These are phyloP conservation scores for Vaccinium corymbosum DNA, from an alignment of 148 eudicot species.

Conservation along the genomic window DNA sequence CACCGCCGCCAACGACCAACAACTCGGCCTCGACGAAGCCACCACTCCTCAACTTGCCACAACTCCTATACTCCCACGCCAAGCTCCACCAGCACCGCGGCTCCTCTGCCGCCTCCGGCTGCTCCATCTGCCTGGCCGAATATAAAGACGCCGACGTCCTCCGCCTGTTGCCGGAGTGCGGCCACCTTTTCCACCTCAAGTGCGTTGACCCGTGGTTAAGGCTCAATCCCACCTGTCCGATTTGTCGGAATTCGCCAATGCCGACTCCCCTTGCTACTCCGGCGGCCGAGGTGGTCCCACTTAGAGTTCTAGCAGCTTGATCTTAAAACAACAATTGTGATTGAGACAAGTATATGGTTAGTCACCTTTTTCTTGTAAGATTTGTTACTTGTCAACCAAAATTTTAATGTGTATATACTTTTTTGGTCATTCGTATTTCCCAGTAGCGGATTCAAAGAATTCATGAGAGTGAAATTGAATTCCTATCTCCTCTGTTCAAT, in stretches of 20 bases:
- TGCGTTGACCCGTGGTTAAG: constrained; percentile 52
- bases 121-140: constrained; percentile 47
- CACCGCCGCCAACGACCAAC: neutral
- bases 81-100: constrained; percentile 5
- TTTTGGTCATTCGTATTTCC: no score
- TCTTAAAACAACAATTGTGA: no score
- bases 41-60: constrained; percentile 16
- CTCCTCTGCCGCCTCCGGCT: neutral
- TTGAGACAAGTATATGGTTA: no score
- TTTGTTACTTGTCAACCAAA: no score
- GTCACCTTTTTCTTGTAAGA: neutral
- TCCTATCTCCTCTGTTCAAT: neutral
- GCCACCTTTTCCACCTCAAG: constrained; percentile 41
- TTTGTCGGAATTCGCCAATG: constrained; percentile 38
- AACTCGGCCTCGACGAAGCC: constrained; percentile 34
- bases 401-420: no score
- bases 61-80: constrained; percentile 21
- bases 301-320: neutral
- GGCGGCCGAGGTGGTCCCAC: neutral
- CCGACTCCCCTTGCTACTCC: constrained; percentile 20
- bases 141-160: constrained; percentile 37
- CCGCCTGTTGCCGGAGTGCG: constrained; percentile 41
- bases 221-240: constrained; percentile 39
- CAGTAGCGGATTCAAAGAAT: no score
- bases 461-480: no score